A percentile compares a stretch with the other conserved stretches of the same genome.
Conservation (phyloP, 2,329 filamentous ascomycete genomes). For the Nigrospora sphaerica region DNA sequence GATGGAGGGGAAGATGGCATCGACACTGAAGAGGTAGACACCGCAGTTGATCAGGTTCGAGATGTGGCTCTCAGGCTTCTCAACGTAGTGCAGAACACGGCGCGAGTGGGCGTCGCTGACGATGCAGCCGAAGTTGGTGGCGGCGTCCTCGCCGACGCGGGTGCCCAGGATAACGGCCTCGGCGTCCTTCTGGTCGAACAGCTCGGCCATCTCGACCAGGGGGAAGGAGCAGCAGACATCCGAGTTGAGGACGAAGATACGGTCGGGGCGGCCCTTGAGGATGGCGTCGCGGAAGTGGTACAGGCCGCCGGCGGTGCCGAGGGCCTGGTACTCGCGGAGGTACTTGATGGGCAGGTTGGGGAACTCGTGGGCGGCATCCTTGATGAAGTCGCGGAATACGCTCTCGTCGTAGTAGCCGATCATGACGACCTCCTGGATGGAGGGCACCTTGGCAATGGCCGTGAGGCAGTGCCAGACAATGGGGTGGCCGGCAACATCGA, state of each 20-base stretch:
- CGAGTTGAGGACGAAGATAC: conserved; percentile 95
- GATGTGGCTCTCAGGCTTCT: conserved; percentile 97
- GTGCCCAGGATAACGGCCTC: conserved; percentile 96
- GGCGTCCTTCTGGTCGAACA: conserved; percentile 91
- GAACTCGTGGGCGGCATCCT: conserved; percentile 77
- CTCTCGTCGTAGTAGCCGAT: conserved; percentile 98
- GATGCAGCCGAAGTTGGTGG: conserved; percentile 95
- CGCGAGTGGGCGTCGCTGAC: conserved; percentile 90
- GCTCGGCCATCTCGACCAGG: conserved; percentile 86
- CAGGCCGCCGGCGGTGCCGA: conserved; percentile 91
- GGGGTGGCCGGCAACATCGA: conserved; percentile 95
- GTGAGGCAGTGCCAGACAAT: conserved; percentile 98
- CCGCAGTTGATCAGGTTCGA: conserved; percentile 99
- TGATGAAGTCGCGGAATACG: conserved; percentile 97
- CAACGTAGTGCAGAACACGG: conserved; percentile 96
- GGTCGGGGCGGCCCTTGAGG: conserved; percentile 88
- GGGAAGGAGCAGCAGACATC: conserved; percentile 99
- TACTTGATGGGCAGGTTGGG: conserved; percentile 88
- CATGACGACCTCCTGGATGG: conserved; percentile 91
- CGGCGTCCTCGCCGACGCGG: conserved; percentile 81
- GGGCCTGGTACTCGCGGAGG: conserved; percentile 91
- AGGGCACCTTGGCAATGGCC: conserved; percentile 82
- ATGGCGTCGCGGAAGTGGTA: conserved; percentile 99
- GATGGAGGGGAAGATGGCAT: conserved; percentile 95
- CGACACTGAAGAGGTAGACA: conserved; percentile 93